These are phyloP conservation scores for Sporothrix inflata DNA, from an alignment of 2,329 filamentous ascomycete genomes.

Conservation along the genomic window DNA sequence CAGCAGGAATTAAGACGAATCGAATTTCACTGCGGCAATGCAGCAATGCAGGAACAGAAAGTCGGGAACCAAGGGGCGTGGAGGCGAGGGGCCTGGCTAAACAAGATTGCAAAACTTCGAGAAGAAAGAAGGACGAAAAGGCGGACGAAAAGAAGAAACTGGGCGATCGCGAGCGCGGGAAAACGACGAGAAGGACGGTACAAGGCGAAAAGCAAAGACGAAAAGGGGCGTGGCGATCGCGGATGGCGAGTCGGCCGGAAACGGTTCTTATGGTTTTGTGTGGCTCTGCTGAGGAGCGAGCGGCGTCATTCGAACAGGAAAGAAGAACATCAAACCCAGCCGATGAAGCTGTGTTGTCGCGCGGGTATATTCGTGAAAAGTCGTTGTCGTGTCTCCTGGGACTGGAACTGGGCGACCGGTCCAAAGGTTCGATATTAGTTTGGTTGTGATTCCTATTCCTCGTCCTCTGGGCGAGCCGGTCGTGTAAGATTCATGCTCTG, in stretches of 20 bases:
- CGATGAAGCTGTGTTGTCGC: conserved; percentile 25
- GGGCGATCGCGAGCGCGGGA: conserved; percentile 15
- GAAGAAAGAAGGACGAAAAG: not conserved
- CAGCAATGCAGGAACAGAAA: conserved; percentile 11
- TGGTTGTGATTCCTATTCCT: not conserved
- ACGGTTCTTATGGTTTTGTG: not conserved
- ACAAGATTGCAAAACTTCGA: conserved; percentile 17
- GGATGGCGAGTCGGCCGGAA: not conserved
- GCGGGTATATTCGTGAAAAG: conserved; percentile 26
- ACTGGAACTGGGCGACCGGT: not conserved
- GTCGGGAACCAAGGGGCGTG: conserved; percentile 1
- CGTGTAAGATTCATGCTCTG: conserved; percentile 16
- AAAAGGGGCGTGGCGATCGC: not conserved
- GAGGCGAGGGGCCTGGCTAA: not conserved
- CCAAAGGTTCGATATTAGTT: not conserved
- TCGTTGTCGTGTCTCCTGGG: conserved; percentile 15
- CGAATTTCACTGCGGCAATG: conserved; percentile 17
- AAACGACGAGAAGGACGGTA: not conserved
- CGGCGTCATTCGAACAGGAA: conserved; percentile 18
- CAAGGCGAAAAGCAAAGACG: not conserved
- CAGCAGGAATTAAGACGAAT: conserved; percentile 15
- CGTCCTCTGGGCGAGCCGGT: conserved; percentile 14
- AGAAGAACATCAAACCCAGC: conserved; percentile 27
- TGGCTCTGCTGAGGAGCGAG: not conserved
- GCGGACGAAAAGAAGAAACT: not conserved